phyloP scores from a whole-genome alignment of 768 basidiomycete genomes.

The Asterophora parasitica region DNA sequence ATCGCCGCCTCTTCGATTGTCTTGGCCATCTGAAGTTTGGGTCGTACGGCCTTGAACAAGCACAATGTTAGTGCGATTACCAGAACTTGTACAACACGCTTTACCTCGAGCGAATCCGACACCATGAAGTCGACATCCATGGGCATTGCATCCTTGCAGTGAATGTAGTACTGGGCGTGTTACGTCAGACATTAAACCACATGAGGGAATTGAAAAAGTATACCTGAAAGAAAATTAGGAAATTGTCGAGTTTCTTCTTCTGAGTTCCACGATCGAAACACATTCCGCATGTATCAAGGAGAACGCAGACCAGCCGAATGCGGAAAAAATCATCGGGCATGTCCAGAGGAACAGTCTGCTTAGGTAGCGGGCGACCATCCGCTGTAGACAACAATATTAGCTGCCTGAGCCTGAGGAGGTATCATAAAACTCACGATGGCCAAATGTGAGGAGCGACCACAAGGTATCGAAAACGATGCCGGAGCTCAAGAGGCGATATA shows the following conservation, averaged over 20 bases:
- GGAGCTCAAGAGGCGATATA: constrained; percentile 88
- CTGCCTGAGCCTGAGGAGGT: not conserved
- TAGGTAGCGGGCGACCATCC: constrained; percentile 84
- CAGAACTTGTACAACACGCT: constrained; percentile 5
- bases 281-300: constrained; percentile 95
- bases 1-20: constrained; percentile 80
- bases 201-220: constrained; percentile 5
- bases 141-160: constrained; percentile 85
- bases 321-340: constrained; percentile 97
- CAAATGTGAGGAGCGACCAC: constrained; percentile 94
- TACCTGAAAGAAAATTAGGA: constrained; percentile 92
- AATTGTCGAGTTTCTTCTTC: constrained; percentile 90
- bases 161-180: constrained; percentile 65
- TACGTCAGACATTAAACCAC: not conserved
- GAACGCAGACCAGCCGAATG: constrained; percentile 81
- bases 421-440: constrained; percentile 72
- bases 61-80: constrained; percentile 1
- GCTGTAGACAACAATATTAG: constrained; percentile 41
- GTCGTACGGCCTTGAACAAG: constrained; percentile 67
- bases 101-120: constrained; percentile 87
- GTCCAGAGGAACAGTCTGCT: constrained; percentile 70
- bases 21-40: constrained; percentile 67
- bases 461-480: constrained; percentile 88
- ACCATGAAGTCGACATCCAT: constrained; percentile 99
- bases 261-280: constrained; percentile 95